Base-by-base conservation (phyloP, 2,329 filamentous ascomycete genomes). In the Pseudocercospora musae region DNA sequence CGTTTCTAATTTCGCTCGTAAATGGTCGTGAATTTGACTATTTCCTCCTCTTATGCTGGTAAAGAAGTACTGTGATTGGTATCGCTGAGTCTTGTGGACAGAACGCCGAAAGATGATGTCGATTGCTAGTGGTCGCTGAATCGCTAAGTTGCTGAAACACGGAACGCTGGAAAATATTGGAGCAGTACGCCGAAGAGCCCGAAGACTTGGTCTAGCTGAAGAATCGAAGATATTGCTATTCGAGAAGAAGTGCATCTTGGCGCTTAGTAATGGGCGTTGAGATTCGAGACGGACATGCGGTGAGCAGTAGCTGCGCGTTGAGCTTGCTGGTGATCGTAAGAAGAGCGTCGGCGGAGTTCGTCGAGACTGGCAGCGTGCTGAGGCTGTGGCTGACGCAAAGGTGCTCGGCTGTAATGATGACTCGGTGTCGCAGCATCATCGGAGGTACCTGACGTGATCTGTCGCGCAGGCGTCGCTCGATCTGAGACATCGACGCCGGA, bases 231-330 rank as follows among this genome's bases (percentile, higher is more conserved):
- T 20, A 29, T 18, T 37, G 42, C 25, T 33, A 49, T n/a, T 37
- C 9, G 33, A 37, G 31, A 21, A n/a, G n/a, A 42, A 18, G 20
- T 27, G n/a, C 56, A 10, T 20, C 10, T 21, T 48, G 18, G 15
- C 13, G 42, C 18, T 70, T 58, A 70, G 58, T 71, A 70, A 42
- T 62, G 64, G 11, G 59, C 65, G 59, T 68, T 71, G 31, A 71
- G 58, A 55, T 69, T 72, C 33, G 64, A 68, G 27, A 72, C 68
- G 25, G 66, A 67, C 68, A 70, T 71, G 40, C 70, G 63, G 56
- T 71, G 69, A 11, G 65, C 62, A 37, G 68, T 71, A 20, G 64
- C 56, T 25, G 65, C 58, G 42, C 64, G 64, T 48, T 69, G 65
- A 11, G 29, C 52, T 40, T 54, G 52, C 25, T 65, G 62, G 25